These are phyloP conservation scores for Nemania sp. DNA, from an alignment of 2,329 filamentous ascomycete species.

Conservation along the genomic window DNA sequence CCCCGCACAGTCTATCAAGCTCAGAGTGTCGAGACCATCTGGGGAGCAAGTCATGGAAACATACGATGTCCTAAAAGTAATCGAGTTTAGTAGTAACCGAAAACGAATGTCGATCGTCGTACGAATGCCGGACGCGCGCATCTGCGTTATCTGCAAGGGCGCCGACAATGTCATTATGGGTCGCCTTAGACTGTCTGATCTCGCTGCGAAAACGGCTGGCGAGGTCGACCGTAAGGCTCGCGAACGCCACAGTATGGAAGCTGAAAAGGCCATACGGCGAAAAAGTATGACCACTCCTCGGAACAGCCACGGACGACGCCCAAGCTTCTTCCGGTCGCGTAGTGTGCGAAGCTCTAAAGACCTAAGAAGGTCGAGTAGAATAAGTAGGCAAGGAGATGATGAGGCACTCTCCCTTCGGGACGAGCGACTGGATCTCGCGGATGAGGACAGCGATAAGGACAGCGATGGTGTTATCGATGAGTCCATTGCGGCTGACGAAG, in stretches of 20 bases:
- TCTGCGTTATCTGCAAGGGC: slow-evolving; percentile 90
- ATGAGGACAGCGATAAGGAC: slow-evolving; percentile 13
- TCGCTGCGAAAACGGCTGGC: slow-evolving; percentile 80
- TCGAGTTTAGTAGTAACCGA: slow-evolving; percentile 89
- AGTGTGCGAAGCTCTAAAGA: slow-evolving; percentile 52
- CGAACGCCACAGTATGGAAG: slow-evolving; percentile 67
- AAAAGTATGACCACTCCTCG: slow-evolving; percentile 51
- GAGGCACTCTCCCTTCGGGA: slow-evolving; percentile 9
- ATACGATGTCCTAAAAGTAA: slow-evolving; percentile 85
- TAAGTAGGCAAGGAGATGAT: slow-evolving; percentile 22
- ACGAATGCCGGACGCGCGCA: slow-evolving; percentile 82
- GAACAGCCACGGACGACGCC: slow-evolving; percentile 56
- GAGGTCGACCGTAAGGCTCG: slow-evolving; percentile 73
- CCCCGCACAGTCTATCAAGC: slow-evolving; percentile 75
- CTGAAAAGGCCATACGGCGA: slow-evolving; percentile 47
- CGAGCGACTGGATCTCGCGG: slow-evolving; percentile 2
- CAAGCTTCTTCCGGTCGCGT: slow-evolving; percentile 49
- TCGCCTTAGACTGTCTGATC: slow-evolving; percentile 75
- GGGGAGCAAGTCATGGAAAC: slow-evolving; percentile 64
- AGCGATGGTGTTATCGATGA: slow-evolving; percentile 59
- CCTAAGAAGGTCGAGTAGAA: slow-evolving; percentile 37
- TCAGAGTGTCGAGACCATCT: slow-evolving; percentile 56
- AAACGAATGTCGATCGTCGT: slow-evolving; percentile 93
- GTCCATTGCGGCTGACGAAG: slow-evolving; percentile 62
- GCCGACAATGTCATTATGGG: slow-evolving; percentile 87